Evolutionary conservation across 2,329 filamentous ascomycete species (phyloP).

Genomic region (Ambrosiella xylebori): DNA sequence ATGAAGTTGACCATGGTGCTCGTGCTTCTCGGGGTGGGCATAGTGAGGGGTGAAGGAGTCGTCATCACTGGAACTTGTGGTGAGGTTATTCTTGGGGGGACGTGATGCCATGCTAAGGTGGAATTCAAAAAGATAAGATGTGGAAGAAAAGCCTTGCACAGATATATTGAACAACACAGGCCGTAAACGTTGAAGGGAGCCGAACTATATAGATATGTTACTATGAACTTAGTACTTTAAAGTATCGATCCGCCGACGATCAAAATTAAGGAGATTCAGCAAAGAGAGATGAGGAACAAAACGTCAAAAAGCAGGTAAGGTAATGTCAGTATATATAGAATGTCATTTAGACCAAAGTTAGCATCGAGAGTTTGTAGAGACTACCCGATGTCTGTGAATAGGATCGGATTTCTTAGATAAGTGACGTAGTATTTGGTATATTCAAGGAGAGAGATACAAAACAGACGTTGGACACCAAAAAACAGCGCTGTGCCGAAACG

Average conservation of each 20-base stretch:
- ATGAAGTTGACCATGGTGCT: background rate
- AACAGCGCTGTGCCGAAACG: too few species aligned
- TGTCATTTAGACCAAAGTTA: background rate
- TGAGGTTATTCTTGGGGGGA: background rate
- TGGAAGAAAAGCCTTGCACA: too few species aligned
- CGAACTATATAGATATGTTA: background rate
- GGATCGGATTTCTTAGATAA: background rate
- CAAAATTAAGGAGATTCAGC: background rate
- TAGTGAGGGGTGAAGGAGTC: conserved; percentile 6
- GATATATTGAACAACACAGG: background rate
- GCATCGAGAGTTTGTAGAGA: background rate
- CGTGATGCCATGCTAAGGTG: background rate
- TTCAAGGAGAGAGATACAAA: too few species aligned
- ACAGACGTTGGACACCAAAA: too few species aligned
- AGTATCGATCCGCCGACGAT: background rate
- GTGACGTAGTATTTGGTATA: too few species aligned
- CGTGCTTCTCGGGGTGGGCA: background rate
- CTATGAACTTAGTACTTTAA: background rate
- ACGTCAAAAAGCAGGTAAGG: background rate
- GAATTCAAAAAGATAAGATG: background rate
- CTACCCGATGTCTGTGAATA: background rate
- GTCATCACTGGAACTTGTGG: conserved; percentile 9
- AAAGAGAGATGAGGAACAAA: background rate
- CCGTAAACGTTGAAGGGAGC: background rate
- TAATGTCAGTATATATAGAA: background rate